Evolutionary conservation across 208 protist genomes (phyloP), one percentile per base, ranked within the genome.

Genomic region (Crithidia bombi): DNA sequence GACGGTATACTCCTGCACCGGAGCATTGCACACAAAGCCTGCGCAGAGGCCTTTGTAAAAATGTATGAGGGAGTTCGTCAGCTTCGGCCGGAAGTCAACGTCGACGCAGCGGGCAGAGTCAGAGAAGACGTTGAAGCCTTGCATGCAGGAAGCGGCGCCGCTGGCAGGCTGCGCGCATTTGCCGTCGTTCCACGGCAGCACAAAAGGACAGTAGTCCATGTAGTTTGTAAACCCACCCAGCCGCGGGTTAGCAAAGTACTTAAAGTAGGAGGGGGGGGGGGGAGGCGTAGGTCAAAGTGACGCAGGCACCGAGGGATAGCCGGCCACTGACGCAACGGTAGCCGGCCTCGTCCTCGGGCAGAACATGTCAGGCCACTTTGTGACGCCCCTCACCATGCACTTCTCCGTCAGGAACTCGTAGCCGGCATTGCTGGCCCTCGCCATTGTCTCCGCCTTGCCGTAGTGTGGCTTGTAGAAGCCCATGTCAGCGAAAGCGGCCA

Each of bases 391-490:
- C 14, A 9, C 44, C 51, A 89, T 49, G 65, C 86, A 92, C 64
- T 76, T 83, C 14, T 75, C 58, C 3, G 33, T 62, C 21, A 88
- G 35, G 19, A 96, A 81, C 19, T 11, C 35, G 65, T 90, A 96
- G 30, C 92, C 91, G 0, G 55, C 28, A 17, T 85, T 69, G n/a
- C 63, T 38, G 44, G 87, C 93, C 88, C 87, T 97, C 33, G 49
- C 17, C 79, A 97, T 90, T 25, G 23, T 58, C 50, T 96, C 84
- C 1, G 81, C 87, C 44, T 80, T 83, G 51, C 9, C 62, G 73
- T 83, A 94, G 71, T 86, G 73, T n/a, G 69, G 86, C n/a, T 61
- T 43, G 81, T 97, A 98, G 66, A 78, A 94, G 35, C 86, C 86
- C 3, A 89, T 59, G 68, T 96, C 91, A 32, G 93, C 68, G 44